These are phyloP conservation scores for Salix purpurea DNA, from an alignment of 345 rosid genomes.

Conservation along the genomic window DNA sequence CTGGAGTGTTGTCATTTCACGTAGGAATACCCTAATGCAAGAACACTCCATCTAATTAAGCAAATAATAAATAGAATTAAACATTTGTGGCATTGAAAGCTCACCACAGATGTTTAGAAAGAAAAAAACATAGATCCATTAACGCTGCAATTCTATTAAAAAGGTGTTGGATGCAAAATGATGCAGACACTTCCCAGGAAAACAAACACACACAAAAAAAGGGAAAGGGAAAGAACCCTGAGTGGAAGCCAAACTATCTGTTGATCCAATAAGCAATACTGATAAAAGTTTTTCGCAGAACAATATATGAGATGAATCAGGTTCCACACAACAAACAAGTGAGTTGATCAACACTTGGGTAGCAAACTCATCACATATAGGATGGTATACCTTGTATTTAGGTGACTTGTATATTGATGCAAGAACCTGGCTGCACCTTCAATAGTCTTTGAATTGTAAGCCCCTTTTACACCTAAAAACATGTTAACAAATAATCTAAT, in stretches of 20 bases:
- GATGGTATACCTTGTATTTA: constrained; percentile 45
- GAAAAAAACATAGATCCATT: neutral
- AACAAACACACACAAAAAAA: neutral
- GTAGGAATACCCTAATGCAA: neutral
- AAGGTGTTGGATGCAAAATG: no score
- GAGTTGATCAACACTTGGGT: neutral
- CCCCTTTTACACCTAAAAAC: constrained; percentile 65
- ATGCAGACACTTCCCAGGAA: no score
- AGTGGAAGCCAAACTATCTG: neutral
- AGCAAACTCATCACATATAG: neutral
- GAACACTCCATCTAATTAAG: neutral
- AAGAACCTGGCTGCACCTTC: constrained; percentile 59
- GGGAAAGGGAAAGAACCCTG: neutral
- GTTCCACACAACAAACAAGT: neutral
- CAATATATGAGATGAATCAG: neutral
- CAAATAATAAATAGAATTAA: neutral
- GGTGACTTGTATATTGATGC: constrained; percentile 53
- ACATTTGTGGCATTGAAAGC: neutral
- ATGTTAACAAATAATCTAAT: constrained; percentile 5
- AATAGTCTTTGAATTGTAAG: constrained; percentile 64
- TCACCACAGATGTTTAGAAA: neutral
- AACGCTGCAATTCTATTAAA: no score
- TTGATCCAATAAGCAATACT: neutral
- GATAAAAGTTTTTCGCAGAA: neutral
- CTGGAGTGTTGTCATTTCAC: no score